Conservation (phyloP, 129 eudicot genomes). For the Helichrysum umbraculigerum region DNA sequence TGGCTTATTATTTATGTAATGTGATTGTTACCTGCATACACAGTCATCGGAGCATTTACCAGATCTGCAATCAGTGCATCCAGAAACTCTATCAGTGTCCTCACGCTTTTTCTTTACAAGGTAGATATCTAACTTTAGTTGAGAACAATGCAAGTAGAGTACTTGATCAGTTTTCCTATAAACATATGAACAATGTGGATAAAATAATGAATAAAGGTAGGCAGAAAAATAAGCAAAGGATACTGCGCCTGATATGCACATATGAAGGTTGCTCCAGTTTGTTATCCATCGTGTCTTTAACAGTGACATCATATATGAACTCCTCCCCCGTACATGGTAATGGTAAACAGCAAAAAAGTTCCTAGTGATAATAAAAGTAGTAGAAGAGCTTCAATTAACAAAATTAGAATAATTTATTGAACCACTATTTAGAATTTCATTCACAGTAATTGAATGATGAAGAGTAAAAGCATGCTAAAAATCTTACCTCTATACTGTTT, state of each 20-base stretch:
- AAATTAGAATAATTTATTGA: not conserved
- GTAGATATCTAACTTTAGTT: constrained; percentile 57
- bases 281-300: constrained; percentile 50
- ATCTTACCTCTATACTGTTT: constrained; percentile 64
- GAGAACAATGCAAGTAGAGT: constrained; percentile 17
- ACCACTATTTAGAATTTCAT: not conserved
- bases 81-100: constrained; percentile 47
- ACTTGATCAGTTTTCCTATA: constrained; percentile 12
- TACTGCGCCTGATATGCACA: constrained; percentile 84
- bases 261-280: constrained; percentile 51
- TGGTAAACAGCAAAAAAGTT: constrained; percentile 69
- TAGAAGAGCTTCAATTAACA: not conserved
- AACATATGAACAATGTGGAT: not conserved
- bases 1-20: not conserved
- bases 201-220: not conserved
- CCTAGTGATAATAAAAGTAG: constrained; percentile 40
- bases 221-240: constrained; percentile 38
- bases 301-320: constrained; percentile 58
- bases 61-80: constrained; percentile 76
- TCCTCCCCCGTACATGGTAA: constrained; percentile 61
- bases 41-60: constrained; percentile 74
- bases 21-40: constrained; percentile 71
- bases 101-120: constrained; percentile 82
- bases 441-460: constrained; percentile 5
- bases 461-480: constrained; percentile 23